A percentile compares a stretch with the other conserved stretches of the same genome.
Conservation (phyloP, 331 rosid species). For the Malus hybrid region DNA sequence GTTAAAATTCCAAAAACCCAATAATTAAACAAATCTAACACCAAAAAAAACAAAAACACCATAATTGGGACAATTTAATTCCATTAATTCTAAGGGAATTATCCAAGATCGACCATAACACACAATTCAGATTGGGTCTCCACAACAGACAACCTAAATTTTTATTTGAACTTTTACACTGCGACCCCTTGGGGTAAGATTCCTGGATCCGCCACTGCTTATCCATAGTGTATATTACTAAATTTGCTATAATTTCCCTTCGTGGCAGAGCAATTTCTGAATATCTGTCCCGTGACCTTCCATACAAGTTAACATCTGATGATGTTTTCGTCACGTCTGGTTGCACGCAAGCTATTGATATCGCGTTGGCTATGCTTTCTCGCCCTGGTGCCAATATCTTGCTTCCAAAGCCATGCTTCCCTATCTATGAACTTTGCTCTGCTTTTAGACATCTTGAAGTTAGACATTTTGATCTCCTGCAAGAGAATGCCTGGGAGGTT, state of each 20-base stretch:
- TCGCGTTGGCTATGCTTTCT: conserved; percentile 73
- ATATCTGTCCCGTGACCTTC: conserved; percentile 83
- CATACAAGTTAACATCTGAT: conserved; percentile 61
- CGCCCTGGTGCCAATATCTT: conserved; percentile 80
- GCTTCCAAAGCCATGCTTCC: conserved; percentile 96
- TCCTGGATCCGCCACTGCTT: too few relatives aligned
- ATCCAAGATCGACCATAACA: too few relatives aligned
- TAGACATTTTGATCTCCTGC: conserved; percentile 63
- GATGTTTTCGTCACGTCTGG: conserved; percentile 90
- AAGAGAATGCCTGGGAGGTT: conserved; percentile 82
- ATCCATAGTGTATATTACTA: neutral
- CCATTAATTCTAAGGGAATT: too few relatives aligned
- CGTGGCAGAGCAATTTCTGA: conserved; percentile 68
- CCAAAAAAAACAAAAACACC: too few relatives aligned
- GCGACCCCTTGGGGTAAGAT: too few relatives aligned
- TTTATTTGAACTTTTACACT: too few relatives aligned
- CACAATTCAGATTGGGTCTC: too few relatives aligned
- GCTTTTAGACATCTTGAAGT: conserved; percentile 72
- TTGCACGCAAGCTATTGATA: conserved; percentile 98
- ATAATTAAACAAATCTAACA: too few relatives aligned
- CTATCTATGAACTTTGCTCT: conserved; percentile 76
- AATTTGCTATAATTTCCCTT: neutral
- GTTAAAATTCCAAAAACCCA: too few relatives aligned
- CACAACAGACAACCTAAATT: too few relatives aligned
- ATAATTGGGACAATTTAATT: too few relatives aligned